A percentile compares a stretch with the other conserved stretches of the same genome.
phyloP scores from a whole-genome alignment of 805 yeast genomes.

The Pichia membranifaciens region DNA sequence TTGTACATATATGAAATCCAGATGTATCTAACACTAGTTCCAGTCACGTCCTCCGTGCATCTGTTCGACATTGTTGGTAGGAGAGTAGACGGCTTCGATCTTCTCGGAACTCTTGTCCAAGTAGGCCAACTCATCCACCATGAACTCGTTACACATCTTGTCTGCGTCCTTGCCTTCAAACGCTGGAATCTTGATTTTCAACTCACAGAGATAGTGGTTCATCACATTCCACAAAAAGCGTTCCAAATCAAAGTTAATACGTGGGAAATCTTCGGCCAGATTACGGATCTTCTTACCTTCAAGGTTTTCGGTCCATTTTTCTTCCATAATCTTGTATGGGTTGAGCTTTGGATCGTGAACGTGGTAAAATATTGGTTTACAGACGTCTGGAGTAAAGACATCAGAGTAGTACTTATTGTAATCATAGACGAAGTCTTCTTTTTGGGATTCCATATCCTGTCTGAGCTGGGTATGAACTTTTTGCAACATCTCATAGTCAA shows the following conservation, averaged over 20 bases:
- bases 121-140: slow-evolving; percentile 24
- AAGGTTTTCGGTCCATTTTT: slow-evolving; percentile 25
- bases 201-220: slow-evolving; percentile 30
- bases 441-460: slow-evolving; percentile 20
- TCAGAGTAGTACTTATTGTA: slow-evolving; percentile 25
- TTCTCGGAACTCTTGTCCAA: slow-evolving; percentile 20
- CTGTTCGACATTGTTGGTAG: slow-evolving; percentile 10
- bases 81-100: slow-evolving; percentile 18
- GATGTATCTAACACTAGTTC: background rate
- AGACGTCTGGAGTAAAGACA: slow-evolving; percentile 25
- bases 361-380: slow-evolving; percentile 35
- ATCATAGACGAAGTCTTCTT: slow-evolving; percentile 24
- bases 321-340: slow-evolving; percentile 37
- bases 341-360: slow-evolving; percentile 52
- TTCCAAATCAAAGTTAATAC: slow-evolving; percentile 30
- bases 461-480: slow-evolving; percentile 19
- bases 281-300: slow-evolving; percentile 29
- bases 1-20: too few species aligned
- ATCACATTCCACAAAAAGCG: slow-evolving; percentile 30
- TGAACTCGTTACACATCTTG: slow-evolving; percentile 24
- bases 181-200: slow-evolving; percentile 20
- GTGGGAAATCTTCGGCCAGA: slow-evolving; percentile 32
- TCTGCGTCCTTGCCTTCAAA: slow-evolving; percentile 21
- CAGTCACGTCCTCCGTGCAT: slow-evolving; percentile 14
- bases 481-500: slow-evolving; percentile 26